Conservation (phyloP, 345 rosid species). For the Arabidopsis arenosa region DNA sequence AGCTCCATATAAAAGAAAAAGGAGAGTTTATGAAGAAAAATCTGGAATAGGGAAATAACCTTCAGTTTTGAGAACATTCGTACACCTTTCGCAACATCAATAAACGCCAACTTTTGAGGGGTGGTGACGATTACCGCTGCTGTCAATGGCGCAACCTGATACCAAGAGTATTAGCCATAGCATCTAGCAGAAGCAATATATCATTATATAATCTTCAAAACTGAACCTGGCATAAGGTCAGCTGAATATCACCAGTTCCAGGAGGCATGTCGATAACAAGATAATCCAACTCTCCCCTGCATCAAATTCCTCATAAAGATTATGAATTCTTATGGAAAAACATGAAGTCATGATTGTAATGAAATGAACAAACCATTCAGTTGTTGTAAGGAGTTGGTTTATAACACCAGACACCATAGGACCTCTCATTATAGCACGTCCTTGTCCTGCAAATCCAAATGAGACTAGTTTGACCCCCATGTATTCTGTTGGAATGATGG, state of each 20-base stretch:
- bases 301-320: slow-evolving; percentile 7
- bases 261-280: slow-evolving; percentile 99
- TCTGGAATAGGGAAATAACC: slow-evolving; percentile 47
- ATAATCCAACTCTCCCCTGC: slow-evolving; percentile 98
- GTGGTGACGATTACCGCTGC: slow-evolving; percentile 98
- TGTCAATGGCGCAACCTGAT: slow-evolving; percentile 88
- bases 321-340: not conserved
- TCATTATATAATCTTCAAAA: not conserved
- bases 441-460: slow-evolving; percentile 97
- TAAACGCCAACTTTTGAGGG: slow-evolving; percentile 94
- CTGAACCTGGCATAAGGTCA: slow-evolving; percentile 89
- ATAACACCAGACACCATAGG: slow-evolving; percentile 99
- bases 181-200: not conserved
- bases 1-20: not conserved
- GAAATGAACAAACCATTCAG: slow-evolving; percentile 73
- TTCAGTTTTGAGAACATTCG: slow-evolving; percentile 97
- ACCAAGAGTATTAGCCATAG: not conserved
- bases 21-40: not conserved
- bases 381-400: slow-evolving; percentile 85
- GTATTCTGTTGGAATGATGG: slow-evolving; percentile 92
- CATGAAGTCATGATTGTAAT: not conserved
- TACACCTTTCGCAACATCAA: slow-evolving; percentile 98
- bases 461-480: slow-evolving; percentile 95
- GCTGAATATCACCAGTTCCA: slow-evolving; percentile 98
- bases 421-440: slow-evolving; percentile 96